Percentiles rank a stretch among this genome's conserved stretches.
phyloP scores from a whole-genome alignment of 306 rosid species.

The Castanopsis chinensis region DNA sequence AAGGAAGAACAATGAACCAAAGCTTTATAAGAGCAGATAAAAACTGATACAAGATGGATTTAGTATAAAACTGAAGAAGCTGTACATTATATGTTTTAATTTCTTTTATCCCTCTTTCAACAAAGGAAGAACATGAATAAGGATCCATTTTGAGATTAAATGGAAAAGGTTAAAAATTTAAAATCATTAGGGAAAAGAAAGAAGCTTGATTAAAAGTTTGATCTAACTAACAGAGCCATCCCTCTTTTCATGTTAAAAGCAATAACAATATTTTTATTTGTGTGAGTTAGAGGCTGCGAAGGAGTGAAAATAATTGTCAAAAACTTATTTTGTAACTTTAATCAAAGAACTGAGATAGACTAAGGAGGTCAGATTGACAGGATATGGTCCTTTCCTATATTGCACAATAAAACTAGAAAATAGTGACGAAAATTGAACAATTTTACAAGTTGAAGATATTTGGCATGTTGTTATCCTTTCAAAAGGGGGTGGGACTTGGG shows the following conservation, averaged over 20 bases:
- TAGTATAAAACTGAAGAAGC: not conserved
- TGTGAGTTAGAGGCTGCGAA: no score
- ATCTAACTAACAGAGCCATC: not conserved
- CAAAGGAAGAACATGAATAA: not conserved
- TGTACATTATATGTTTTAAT: not conserved
- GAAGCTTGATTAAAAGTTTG: not conserved
- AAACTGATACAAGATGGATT: not conserved
- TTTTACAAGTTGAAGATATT: not conserved
- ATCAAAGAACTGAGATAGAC: not conserved
- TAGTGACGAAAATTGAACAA: not conserved
- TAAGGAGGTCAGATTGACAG: not conserved
- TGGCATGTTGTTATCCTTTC: not conserved
- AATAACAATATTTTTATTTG: not conserved
- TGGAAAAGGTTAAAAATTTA: not conserved
- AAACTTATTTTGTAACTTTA: not conserved
- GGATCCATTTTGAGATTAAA: not conserved
- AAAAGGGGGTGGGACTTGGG: not conserved
- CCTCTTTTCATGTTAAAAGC: not conserved
- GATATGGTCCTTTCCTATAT: not conserved
- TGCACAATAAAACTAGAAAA: not conserved
- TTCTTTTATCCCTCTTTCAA: not conserved
- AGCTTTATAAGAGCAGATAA: not conserved
- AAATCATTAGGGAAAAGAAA: not conserved
- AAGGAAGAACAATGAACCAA: conserved; percentile 8
- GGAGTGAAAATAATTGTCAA: not conserved